Conservation (phyloP, 345 rosid species). For the Ceriops tagal region DNA sequence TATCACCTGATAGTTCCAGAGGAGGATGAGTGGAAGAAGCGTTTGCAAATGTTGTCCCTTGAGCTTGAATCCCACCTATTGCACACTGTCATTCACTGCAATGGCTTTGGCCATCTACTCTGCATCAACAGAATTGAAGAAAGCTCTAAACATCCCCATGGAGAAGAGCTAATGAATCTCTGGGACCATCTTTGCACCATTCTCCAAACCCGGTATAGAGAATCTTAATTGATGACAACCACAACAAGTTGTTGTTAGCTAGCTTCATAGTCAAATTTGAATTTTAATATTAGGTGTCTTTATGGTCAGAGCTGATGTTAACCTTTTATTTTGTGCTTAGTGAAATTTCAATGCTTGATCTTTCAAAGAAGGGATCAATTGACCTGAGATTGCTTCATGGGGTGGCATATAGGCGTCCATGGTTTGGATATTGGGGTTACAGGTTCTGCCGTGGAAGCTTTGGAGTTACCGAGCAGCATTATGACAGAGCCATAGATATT, state of each 20-base stretch:
- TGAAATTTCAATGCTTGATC: slow-evolving; percentile 49
- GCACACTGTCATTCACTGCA: slow-evolving; percentile 57
- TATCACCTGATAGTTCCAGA: slow-evolving; percentile 54
- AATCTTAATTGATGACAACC: background rate
- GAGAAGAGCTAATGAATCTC: slow-evolving; percentile 42
- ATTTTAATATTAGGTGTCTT: too few relatives aligned
- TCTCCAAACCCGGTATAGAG: slow-evolving; percentile 41
- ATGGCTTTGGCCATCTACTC: slow-evolving; percentile 63
- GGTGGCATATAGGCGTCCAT: slow-evolving; percentile 56
- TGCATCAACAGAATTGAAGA: slow-evolving; percentile 30
- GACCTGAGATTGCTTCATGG: slow-evolving; percentile 52
- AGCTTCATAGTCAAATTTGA: background rate
- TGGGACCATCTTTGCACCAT: slow-evolving; percentile 49
- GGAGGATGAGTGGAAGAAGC: slow-evolving; percentile 35
- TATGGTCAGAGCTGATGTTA: background rate
- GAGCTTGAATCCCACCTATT: slow-evolving; percentile 35
- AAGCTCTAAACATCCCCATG: slow-evolving; percentile 22
- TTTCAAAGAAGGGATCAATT: slow-evolving; percentile 40
- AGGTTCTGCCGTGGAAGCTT: slow-evolving; percentile 47
- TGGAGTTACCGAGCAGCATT: slow-evolving; percentile 46
- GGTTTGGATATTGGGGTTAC: slow-evolving; percentile 69
- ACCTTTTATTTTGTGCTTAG: slow-evolving; percentile 20
- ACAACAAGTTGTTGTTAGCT: background rate
- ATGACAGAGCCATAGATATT: slow-evolving; percentile 46
- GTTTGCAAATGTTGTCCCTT: slow-evolving; percentile 24